Percentiles rank a stretch among this genome's conserved stretches.
These are phyloP conservation scores for Mercurialis annua DNA, from an alignment of 345 rosid genomes.

Conservation along the genomic window DNA sequence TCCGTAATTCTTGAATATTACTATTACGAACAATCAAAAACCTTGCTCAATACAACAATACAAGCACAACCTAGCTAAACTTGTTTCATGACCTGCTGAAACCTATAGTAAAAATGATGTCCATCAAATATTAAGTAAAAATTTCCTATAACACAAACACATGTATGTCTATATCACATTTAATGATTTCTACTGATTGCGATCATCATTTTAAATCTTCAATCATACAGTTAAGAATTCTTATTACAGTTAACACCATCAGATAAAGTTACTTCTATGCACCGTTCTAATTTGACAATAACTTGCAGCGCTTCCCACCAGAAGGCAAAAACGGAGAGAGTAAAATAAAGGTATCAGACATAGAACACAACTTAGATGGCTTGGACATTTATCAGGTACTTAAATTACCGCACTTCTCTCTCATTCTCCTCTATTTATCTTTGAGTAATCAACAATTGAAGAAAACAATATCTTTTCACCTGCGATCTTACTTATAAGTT, in stretches of 20 bases:
- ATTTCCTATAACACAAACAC: neutral
- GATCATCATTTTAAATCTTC: neutral
- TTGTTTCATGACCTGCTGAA: neutral
- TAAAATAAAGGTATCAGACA: slow-evolving; percentile 29
- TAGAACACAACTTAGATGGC: slow-evolving; percentile 49
- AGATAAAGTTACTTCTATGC: neutral
- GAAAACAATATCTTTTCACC: neutral
- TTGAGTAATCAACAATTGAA: neutral
- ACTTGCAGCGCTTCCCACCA: slow-evolving; percentile 51
- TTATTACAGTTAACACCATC: neutral
- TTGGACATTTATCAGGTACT: slow-evolving; percentile 33
- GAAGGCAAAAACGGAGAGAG: slow-evolving; percentile 37
- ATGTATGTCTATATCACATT: neutral
- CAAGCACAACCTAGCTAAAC: neutral
- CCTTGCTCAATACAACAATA: too few relatives aligned
- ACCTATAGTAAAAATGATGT: neutral
- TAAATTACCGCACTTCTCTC: neutral
- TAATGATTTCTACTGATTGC: neutral
- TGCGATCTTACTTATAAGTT: neutral
- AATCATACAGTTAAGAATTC: neutral
- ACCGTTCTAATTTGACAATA: neutral
- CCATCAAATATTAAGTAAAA: neutral
- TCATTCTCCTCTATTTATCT: neutral
- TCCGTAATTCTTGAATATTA: neutral
- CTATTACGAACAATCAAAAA: neutral